Conservation (phyloP, 306 rosid genomes). For the Astragalus glycyphyllos region DNA sequence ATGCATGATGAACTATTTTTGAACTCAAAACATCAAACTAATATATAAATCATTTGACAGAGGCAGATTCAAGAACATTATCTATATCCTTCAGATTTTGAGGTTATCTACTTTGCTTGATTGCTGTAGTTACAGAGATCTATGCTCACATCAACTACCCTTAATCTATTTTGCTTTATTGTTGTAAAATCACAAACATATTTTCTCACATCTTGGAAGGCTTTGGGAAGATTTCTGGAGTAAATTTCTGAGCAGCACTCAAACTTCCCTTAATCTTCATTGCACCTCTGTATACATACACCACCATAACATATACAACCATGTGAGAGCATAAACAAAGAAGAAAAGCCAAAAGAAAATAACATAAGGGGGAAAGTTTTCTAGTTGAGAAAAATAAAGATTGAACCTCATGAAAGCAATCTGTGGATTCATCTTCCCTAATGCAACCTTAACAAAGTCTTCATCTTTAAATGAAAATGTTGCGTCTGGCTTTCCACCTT, state of each 20-base stretch:
- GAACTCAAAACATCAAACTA: too few relatives aligned
- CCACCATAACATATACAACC: slow-evolving; percentile 1
- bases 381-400: slow-evolving; percentile 23
- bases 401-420: slow-evolving; percentile 87
- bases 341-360: not conserved
- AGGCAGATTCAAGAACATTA: too few relatives aligned
- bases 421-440: slow-evolving; percentile 93
- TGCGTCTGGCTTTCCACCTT: slow-evolving; percentile 95
- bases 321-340: slow-evolving; percentile 22
- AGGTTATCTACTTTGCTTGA: slow-evolving; percentile 33
- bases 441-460: slow-evolving; percentile 85
- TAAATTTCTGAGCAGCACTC: slow-evolving; percentile 88
- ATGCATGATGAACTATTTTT: too few relatives aligned
- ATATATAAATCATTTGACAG: too few relatives aligned
- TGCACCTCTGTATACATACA: slow-evolving; percentile 65
- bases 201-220: slow-evolving; percentile 85
- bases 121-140: slow-evolving; percentile 23
- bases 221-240: slow-evolving; percentile 93
- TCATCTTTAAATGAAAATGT: slow-evolving; percentile 84
- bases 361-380: not conserved
- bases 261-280: slow-evolving; percentile 91
- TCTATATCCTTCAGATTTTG: slow-evolving; percentile 15
- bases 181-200: slow-evolving; percentile 23
- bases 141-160: slow-evolving; percentile 58
- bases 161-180: slow-evolving; percentile 25